Conservation (phyloP, 2,329 filamentous ascomycete genomes). For the Xylaria digitata region DNA sequence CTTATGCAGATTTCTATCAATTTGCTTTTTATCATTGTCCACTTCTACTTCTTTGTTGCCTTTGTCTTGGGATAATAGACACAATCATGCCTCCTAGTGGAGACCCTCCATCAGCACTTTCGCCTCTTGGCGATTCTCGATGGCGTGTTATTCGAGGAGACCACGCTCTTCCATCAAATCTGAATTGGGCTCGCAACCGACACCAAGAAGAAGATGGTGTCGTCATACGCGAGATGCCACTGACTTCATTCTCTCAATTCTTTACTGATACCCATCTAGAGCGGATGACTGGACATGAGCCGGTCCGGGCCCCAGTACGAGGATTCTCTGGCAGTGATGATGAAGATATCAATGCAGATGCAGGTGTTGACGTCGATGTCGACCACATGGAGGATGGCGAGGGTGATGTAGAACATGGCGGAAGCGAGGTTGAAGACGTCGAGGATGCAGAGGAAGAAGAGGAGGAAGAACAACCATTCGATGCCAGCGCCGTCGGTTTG, state of each 20-base stretch:
- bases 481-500: slow-evolving; percentile 67
- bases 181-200: slow-evolving; percentile 9
- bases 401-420: slow-evolving; percentile 46
- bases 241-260: slow-evolving; percentile 26
- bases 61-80: neutral
- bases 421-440: slow-evolving; percentile 51
- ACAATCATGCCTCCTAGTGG: slow-evolving; percentile 11
- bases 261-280: slow-evolving; percentile 34
- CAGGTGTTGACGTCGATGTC: slow-evolving; percentile 35
- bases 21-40: neutral
- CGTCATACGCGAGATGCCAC: slow-evolving; percentile 6
- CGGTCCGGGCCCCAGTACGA: slow-evolving; percentile 17
- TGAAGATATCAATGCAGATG: slow-evolving; percentile 49
- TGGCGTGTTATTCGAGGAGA: slow-evolving; percentile 25
- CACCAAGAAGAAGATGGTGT: slow-evolving; percentile 20
- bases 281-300: slow-evolving; percentile 1
- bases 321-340: slow-evolving; percentile 29
- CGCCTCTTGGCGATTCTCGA: slow-evolving; percentile 11
- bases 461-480: slow-evolving; percentile 58
- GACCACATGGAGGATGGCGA: slow-evolving; percentile 48
- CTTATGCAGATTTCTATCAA: slow-evolving; percentile 12
- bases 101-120: neutral
- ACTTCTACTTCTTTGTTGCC: neutral
- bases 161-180: neutral
- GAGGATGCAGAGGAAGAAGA: slow-evolving; percentile 54